Base-by-base conservation (phyloP, 164 flowering plant species). In the Cinnamomum micranthum region DNA sequence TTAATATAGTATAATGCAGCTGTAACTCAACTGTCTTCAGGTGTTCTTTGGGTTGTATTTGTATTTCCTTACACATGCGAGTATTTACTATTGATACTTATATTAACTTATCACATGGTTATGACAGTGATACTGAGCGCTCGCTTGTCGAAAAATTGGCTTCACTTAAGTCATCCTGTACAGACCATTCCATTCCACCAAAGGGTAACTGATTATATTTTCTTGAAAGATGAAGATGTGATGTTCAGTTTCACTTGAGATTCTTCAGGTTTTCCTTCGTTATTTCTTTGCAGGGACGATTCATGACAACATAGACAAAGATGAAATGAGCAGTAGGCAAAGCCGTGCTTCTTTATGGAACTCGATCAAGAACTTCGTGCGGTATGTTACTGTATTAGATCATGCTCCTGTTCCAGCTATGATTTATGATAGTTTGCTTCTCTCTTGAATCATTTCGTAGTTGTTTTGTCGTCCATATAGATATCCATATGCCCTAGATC, bases 91-190 rank as follows among this genome's bases (percentile, higher is more conserved):
- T 3, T 72, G 17, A 62, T 41, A 15, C 6, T 55, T 20, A 73
- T 60, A 23, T 35, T 41, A 25, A 55, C 58, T 59, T 51, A 12
- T 65, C 15, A 41, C 31, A 50, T 80, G 70, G 24, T 20, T 28
- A 62, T 84, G 75, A 33, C 82, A 91, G 95, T 81, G 86, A 79
- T 47, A 71, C 74, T 51, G 95, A 93, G 75, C 88, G 87, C 4
- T 70, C 47, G 7, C 87, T 91, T 52, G 81, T 93, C 50, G 82
- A 88, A 82, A 76, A 88, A 79, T 85, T 93, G 84, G 89, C 88
- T 75, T 88, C 89, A 65, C 77, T 88, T 17, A 82, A 72, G 85
- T 71, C 81, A 69, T 78, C 86, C 51, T 24, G n/a, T 19, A 73
- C 22, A 60, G 50, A 66, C 68, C 60, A 50, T 73, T 65, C 79